Conservation (phyloP, 2,329 filamentous ascomycete species). For the Nigrograna mackinnonii region DNA sequence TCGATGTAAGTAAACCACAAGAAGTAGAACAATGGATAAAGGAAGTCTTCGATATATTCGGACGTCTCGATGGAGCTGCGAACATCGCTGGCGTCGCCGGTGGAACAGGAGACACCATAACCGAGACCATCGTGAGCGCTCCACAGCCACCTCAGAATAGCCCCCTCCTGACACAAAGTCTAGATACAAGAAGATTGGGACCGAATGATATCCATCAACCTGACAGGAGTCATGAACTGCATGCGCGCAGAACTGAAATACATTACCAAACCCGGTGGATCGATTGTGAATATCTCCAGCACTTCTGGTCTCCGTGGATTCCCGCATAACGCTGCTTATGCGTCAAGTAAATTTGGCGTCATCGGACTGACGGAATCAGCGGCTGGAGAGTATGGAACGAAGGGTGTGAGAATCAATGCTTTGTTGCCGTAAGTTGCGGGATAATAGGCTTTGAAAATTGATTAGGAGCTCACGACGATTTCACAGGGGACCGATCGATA, state of each 20-base stretch:
- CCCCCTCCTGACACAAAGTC: no score
- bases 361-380: conserved; percentile 44
- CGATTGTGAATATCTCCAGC: conserved; percentile 48
- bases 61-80: conserved; percentile 43
- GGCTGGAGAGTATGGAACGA: conserved; percentile 44
- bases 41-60: conserved; percentile 49
- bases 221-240: conserved; percentile 43
- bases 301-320: conserved; percentile 54
- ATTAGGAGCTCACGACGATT: no score
- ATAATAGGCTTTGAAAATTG: no score
- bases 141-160: no score
- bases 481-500: conserved; percentile 33
- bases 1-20: conserved; percentile 53
- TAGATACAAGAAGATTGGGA: conserved; percentile 47
- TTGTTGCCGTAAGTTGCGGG: conserved; percentile 42
- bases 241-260: conserved; percentile 39
- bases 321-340: conserved; percentile 37
- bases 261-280: conserved; percentile 44
- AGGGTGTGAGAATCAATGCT: conserved; percentile 37
- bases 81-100: conserved; percentile 53
- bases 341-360: conserved; percentile 45
- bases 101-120: no score
- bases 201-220: conserved; percentile 42
- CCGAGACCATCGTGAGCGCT: no score
- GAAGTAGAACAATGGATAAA: conserved; percentile 59